Percentiles rank a stretch among this genome's conserved stretches.
Conservation (phyloP, 176 grass and related monocot species). For the Bothriochloa decipiens region DNA sequence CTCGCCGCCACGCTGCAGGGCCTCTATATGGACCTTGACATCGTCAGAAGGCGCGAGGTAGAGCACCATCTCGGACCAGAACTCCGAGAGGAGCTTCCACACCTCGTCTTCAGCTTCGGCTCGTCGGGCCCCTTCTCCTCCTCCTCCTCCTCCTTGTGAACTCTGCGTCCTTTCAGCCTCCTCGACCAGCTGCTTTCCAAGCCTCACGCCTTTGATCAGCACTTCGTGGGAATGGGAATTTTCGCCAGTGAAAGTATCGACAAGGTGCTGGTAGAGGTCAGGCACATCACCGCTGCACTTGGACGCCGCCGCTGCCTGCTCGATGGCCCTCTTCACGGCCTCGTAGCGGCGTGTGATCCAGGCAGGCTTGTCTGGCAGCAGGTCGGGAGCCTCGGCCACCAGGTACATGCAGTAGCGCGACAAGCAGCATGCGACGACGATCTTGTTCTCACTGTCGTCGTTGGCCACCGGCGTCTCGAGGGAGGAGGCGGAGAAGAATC, state of each 20-base stretch:
- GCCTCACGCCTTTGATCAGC: background rate
- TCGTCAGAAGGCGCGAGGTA: background rate
- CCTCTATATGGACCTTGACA: conserved; percentile 14
- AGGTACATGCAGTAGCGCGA: conserved; percentile 16
- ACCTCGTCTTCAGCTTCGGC: too few relatives aligned
- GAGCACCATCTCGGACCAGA: too few relatives aligned
- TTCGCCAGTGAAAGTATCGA: background rate
- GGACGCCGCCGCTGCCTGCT: background rate
- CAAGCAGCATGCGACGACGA: background rate
- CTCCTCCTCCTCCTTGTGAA: too few relatives aligned
- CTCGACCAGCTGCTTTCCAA: background rate
- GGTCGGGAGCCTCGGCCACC: conserved; percentile 18
- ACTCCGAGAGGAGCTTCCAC: background rate
- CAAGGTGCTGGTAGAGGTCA: background rate
- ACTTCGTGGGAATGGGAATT: background rate
- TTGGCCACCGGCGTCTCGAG: background rate
- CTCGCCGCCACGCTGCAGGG: background rate
- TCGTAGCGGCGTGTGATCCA: background rate
- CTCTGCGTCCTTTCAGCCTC: background rate
- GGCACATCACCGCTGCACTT: background rate
- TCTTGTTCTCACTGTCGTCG: background rate
- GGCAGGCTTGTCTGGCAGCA: background rate
- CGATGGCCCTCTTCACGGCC: background rate
- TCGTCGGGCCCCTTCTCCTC: too few relatives aligned
- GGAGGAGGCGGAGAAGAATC: too few relatives aligned